Percentiles rank a stretch among this genome's conserved stretches.
Evolutionary conservation across 306 rosid species (phyloP).

Genomic region (Myrica gale): DNA sequence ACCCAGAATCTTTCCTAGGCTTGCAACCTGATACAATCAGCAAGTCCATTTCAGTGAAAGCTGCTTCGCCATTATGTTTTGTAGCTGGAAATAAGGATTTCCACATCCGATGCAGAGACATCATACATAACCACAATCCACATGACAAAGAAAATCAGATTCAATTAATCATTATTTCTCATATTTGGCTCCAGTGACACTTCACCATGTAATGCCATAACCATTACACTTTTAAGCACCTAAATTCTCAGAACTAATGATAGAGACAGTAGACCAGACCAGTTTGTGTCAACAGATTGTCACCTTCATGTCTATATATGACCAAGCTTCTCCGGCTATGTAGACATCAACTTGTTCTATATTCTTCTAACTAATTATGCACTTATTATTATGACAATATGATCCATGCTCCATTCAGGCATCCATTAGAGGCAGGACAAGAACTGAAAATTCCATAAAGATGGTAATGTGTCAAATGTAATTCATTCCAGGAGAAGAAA

Average conservation of each 20-base stretch:
- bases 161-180: constrained; percentile 1
- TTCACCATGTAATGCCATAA: background rate
- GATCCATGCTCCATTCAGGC: too few species aligned
- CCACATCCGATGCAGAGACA: background rate
- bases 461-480: background rate
- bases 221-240: background rate
- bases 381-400: too few species aligned
- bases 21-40: constrained; percentile 74
- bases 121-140: background rate
- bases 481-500: background rate
- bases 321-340: background rate
- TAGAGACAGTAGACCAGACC: background rate
- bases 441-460: background rate
- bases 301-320: background rate
- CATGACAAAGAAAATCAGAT: background rate
- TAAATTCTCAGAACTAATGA: background rate
- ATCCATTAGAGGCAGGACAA: background rate
- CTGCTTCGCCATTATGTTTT: background rate
- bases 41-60: constrained; percentile 26
- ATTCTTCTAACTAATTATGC: background rate
- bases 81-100: background rate
- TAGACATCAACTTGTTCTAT: too few species aligned
- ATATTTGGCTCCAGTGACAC: background rate
- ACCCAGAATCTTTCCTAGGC: constrained; percentile 93
- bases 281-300: background rate